Conservation (phyloP, 148 eudicot genomes). For the Fagopyrum esculentum region DNA sequence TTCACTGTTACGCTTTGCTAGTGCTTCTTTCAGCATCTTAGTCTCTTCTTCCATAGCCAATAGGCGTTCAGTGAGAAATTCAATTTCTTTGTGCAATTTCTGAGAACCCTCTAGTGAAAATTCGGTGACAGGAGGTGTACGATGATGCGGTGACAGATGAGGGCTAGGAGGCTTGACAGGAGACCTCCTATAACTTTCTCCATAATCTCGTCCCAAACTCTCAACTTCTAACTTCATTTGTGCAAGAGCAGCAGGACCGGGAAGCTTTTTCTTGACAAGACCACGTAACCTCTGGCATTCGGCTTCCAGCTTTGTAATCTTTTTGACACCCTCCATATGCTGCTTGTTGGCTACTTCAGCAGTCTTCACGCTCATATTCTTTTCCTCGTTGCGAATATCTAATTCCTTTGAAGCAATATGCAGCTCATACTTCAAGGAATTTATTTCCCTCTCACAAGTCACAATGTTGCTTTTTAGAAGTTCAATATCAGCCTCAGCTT, state of each 20-base stretch:
- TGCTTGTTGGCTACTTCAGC: constrained; percentile 94
- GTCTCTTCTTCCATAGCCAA: constrained; percentile 92
- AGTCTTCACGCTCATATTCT: constrained; percentile 79
- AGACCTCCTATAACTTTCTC: constrained; percentile 72
- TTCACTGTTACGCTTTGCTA: constrained; percentile 83
- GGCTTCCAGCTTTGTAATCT: constrained; percentile 84
- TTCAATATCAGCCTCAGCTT: constrained; percentile 85
- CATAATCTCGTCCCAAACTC: constrained; percentile 74
- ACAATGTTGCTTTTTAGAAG: constrained; percentile 62
- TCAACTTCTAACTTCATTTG: constrained; percentile 99
- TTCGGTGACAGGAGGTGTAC: constrained; percentile 41
- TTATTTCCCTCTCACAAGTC: constrained; percentile 83
- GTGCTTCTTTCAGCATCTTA: constrained; percentile 93
- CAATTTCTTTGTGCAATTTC: constrained; percentile 76
- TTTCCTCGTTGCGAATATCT: constrained; percentile 95
- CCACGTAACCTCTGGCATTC: constrained; percentile 96
- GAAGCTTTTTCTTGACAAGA: constrained; percentile 91
- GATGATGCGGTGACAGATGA: constrained; percentile 40
- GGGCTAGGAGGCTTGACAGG: constrained; percentile 68
- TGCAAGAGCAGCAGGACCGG: constrained; percentile 97
- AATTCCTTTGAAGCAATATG: constrained; percentile 75
- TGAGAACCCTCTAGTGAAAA: constrained; percentile 53
- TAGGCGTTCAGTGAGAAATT: constrained; percentile 74
- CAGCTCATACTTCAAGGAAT: constrained; percentile 84
- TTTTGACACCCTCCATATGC: constrained; percentile 84